Percentiles rank a stretch among this genome's conserved stretches.
Evolutionary conservation across 345 rosid species (phyloP).

Genomic region (Camelina hispida): DNA sequence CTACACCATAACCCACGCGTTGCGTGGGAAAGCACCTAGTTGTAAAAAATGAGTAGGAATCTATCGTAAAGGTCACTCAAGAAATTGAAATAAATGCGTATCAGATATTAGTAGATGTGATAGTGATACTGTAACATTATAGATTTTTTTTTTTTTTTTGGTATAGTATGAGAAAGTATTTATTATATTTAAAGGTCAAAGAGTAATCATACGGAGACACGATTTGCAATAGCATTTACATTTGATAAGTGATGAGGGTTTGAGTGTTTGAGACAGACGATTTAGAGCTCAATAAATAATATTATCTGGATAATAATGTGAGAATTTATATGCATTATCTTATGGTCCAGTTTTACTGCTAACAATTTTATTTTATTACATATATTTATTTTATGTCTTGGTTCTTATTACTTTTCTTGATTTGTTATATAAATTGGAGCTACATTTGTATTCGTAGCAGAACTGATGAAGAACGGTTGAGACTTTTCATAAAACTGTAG

Average conservation of each 20-base stretch:
- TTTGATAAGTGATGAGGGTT: constrained; percentile 35
- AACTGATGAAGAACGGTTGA: constrained; percentile 32
- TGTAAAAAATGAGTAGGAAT: constrained; percentile 39
- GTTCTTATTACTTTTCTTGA: background rate
- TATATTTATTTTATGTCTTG: constrained; percentile 6
- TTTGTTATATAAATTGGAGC: constrained; percentile 24
- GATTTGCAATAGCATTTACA: constrained; percentile 26
- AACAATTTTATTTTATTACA: background rate
- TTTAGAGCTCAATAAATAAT: constrained; percentile 25
- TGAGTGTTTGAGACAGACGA: constrained; percentile 25
- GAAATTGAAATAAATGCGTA: constrained; percentile 34
- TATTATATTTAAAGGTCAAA: constrained; percentile 13
- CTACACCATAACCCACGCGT: too few relatives aligned
- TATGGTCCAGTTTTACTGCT: constrained; percentile 17
- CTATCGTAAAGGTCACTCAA: constrained; percentile 31
- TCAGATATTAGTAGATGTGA: constrained; percentile 32
- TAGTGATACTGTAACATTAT: constrained; percentile 32
- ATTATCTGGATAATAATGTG: constrained; percentile 14
- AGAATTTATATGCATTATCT: background rate
- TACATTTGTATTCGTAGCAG: constrained; percentile 22
- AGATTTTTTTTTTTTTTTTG: constrained; percentile 3
- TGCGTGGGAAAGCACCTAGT: too few relatives aligned
- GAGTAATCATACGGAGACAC: constrained; percentile 33
- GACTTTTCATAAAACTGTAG: constrained; percentile 37
- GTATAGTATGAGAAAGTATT: background rate